Evolutionary conservation across 2,329 filamentous ascomycete genomes (phyloP).

Genomic region (Escovopsis sp.): DNA sequence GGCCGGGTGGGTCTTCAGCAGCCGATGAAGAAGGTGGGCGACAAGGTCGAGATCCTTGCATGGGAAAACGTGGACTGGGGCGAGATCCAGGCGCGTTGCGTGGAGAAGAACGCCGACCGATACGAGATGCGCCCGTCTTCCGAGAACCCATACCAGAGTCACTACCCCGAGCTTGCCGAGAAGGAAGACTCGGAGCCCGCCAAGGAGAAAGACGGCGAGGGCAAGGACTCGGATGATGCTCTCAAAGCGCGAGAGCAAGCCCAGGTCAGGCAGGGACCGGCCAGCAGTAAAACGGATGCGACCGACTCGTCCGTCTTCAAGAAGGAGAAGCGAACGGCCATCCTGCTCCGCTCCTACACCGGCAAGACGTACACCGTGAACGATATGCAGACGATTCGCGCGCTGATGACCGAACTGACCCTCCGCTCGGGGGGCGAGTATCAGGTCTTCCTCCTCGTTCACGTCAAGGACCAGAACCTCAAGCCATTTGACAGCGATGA

Average conservation of each 20-base stretch:
- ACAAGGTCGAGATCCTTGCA: constrained; percentile 24
- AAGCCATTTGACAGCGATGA: constrained; percentile 44
- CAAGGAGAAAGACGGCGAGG: neutral
- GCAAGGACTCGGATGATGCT: too few species aligned
- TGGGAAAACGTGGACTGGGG: constrained; percentile 60
- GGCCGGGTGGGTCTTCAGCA: constrained; percentile 46
- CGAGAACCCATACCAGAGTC: constrained; percentile 27
- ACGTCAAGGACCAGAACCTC: constrained; percentile 50
- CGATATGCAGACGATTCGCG: constrained; percentile 63
- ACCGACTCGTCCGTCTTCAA: constrained; percentile 8
- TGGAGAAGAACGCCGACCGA: constrained; percentile 48
- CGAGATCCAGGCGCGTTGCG: constrained; percentile 49
- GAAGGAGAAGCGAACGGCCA: constrained; percentile 45
- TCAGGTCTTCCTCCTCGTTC: constrained; percentile 63
- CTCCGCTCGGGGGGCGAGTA: constrained; percentile 68
- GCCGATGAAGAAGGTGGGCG: constrained; percentile 29
- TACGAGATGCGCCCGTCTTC: constrained; percentile 31
- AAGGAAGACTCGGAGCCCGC: neutral
- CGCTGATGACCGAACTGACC: constrained; percentile 62
- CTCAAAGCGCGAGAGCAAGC: constrained; percentile 1
- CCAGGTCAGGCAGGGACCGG: neutral
- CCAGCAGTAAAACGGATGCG: constrained; percentile 3
- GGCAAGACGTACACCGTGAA: constrained; percentile 64
- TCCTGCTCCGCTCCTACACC: constrained; percentile 62
- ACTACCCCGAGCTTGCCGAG: constrained; percentile 22